Conservation (phyloP, 2,329 filamentous ascomycete species). For the Monilinia polystroma region DNA sequence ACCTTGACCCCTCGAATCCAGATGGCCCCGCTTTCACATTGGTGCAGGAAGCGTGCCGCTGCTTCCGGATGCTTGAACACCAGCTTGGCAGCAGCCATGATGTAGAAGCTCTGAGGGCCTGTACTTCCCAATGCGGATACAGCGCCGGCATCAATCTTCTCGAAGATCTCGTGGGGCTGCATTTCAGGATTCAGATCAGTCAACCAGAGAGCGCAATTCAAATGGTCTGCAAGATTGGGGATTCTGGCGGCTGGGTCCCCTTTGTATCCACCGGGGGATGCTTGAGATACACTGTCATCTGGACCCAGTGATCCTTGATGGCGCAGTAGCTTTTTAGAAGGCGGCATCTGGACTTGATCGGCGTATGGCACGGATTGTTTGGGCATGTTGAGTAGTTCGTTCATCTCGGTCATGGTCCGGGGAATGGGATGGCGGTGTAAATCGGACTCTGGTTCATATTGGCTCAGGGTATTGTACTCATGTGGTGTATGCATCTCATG, state of each 20-base stretch:
- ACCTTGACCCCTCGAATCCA: background rate
- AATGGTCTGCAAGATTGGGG: background rate
- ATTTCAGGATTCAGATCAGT: background rate
- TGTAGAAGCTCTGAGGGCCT: background rate
- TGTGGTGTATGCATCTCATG: fast-evolving
- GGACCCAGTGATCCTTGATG: background rate
- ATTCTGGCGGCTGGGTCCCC: background rate
- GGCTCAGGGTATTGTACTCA: background rate
- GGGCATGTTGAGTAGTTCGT: background rate
- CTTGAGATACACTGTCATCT: background rate
- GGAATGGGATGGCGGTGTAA: no score
- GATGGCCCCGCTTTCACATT: background rate
- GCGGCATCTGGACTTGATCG: background rate
- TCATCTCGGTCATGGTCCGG: background rate
- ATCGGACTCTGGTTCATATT: no score
- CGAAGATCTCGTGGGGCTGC: background rate
- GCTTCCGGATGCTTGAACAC: background rate
- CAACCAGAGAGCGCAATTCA: background rate
- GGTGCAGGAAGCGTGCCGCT: background rate
- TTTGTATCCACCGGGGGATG: background rate
- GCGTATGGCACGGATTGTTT: background rate
- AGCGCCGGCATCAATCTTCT: background rate
- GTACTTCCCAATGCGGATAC: background rate
- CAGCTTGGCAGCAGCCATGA: background rate
- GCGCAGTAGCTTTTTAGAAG: background rate